These are phyloP conservation scores for Ostreobium quekettii DNA, from an alignment of 139 green algal species.

Conservation along the genomic window DNA sequence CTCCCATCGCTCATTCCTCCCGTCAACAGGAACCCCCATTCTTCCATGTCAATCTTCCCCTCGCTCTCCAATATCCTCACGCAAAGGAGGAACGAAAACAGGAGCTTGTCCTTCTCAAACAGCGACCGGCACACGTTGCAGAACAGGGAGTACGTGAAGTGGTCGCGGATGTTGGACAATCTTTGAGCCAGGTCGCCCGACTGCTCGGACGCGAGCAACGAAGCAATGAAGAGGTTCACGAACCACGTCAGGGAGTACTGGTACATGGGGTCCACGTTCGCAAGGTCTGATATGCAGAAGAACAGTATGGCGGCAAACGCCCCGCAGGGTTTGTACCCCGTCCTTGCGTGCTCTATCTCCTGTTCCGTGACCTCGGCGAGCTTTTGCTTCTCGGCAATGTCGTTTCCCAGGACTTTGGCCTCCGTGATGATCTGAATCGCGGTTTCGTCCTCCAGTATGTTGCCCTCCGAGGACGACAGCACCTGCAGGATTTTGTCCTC, in stretches of 20 bases:
- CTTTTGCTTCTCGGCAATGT: slow-evolving; percentile 64
- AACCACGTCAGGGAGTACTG: slow-evolving; percentile 72
- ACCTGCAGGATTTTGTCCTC: slow-evolving; percentile 70
- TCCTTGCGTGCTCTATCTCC: slow-evolving; percentile 56
- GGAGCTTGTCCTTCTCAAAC: slow-evolving; percentile 80
- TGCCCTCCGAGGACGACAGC: slow-evolving; percentile 43
- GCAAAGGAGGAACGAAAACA: slow-evolving; percentile 68
- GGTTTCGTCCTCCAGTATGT: slow-evolving; percentile 72
- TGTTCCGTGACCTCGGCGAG: slow-evolving; percentile 47
- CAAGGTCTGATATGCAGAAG: slow-evolving; percentile 61
- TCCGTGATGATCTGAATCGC: slow-evolving; percentile 64
- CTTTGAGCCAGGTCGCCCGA: slow-evolving; percentile 34
- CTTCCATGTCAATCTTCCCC: slow-evolving; percentile 44
- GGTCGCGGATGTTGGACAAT: slow-evolving; percentile 53
- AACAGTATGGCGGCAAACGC: slow-evolving; percentile 67
- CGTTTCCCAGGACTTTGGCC: slow-evolving; percentile 62
- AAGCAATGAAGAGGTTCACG: slow-evolving; percentile 55
- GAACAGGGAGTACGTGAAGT: slow-evolving; percentile 71
- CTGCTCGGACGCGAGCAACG: slow-evolving; percentile 31
- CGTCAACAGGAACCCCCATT: slow-evolving; percentile 73
- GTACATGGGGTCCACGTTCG: slow-evolving; percentile 67
- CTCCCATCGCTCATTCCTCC: slow-evolving; percentile 25
- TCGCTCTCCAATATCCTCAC: slow-evolving; percentile 46
- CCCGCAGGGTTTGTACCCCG: slow-evolving; percentile 55
- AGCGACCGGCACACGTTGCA: slow-evolving; percentile 54